Base-by-base conservation (phyloP, 2,329 filamentous ascomycete species). In the Cercospora sp. region DNA sequence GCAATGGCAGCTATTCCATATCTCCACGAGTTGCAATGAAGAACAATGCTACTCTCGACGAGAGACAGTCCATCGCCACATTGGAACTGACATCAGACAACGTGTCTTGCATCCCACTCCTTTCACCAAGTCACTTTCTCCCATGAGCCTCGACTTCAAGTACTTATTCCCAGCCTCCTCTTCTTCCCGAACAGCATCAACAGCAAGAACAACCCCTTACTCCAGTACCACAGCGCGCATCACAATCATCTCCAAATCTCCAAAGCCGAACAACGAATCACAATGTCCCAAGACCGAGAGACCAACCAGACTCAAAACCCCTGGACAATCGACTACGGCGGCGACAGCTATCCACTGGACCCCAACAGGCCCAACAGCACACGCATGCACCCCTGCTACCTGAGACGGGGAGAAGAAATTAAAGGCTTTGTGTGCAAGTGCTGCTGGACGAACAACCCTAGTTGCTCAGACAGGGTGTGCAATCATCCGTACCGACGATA, bases 1-100 rank as follows among this genome's bases (percentile, higher is more conserved):
- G 89, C 89, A 4, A 88, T 90, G 81, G 85, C 83, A 67, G 86
- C 88, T 28, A 91, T 92, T 74, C 90, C 90, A 0, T 90, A 87
- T 86, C 81, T 85, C 32, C 84, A 88, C 66, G 85, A 88, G 69
- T 21, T 65, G 53, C 55, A 59, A 26, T 58, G 8, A 58, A n/a
- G 30, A n/a, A 7, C 28, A 58, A 18, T 16, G n/a, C 26, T n/a
- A 5, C 7, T 16, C 30, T 21, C 28, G 55, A 34, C 21, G 24
- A 26, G 49, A 53, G 49, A 13, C 10, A 26, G 7, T 26, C 3
- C 45, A 9, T 49, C 10, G 3, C 21, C 3, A 10, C 13, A 21
- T 49, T 16, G 43, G 10, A 21, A 21, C n/a, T 10, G 43, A 21
- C 7, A 49, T 3, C 43, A 49, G 43, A 40, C 34, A 40, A 2